Evolutionary conservation across 1,284 basidiomycete species (phyloP).

Genomic region (Anthracocystis walkeri): DNA sequence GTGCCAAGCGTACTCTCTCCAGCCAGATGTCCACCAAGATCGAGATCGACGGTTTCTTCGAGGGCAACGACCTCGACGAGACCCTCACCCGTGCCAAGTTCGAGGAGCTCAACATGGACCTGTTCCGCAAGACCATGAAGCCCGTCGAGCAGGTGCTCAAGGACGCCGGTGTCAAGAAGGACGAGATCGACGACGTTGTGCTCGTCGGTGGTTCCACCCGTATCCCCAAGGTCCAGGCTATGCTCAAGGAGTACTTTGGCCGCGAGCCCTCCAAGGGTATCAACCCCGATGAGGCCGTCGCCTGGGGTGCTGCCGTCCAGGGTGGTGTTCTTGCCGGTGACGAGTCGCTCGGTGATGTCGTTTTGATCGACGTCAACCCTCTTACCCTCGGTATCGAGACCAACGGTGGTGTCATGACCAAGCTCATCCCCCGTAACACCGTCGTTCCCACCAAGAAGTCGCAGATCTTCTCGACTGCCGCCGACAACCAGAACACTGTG

Average conservation of each 20-base stretch:
- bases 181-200: constrained; percentile 94
- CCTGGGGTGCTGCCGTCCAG: constrained; percentile 96
- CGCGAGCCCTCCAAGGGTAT: constrained; percentile 93
- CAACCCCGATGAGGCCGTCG: constrained; percentile 82
- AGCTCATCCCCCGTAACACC: constrained; percentile 95
- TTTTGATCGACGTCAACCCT: constrained; percentile 95
- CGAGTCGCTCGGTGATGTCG: constrained; percentile 82
- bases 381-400: constrained; percentile 97
- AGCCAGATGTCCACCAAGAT: constrained; percentile 79
- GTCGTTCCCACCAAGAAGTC: constrained; percentile 98
- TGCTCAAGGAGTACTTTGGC: constrained; percentile 93
- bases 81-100: constrained; percentile 93
- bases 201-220: constrained; percentile 98
- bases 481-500: constrained; percentile 69
- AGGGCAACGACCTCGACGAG: constrained; percentile 95
- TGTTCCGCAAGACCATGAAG: constrained; percentile 99
- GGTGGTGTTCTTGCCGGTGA: constrained; percentile 94
- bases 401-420: constrained; percentile 97
- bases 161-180: constrained; percentile 97
- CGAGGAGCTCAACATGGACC: constrained; percentile 97
- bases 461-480: constrained; percentile 89
- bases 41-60: constrained; percentile 87
- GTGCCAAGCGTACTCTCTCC: constrained; percentile 96
- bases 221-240: constrained; percentile 94
- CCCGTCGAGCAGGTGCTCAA: constrained; percentile 98